phyloP scores from a whole-genome alignment of 2,329 filamentous ascomycete species.

The Ophiostoma fasciatum region DNA sequence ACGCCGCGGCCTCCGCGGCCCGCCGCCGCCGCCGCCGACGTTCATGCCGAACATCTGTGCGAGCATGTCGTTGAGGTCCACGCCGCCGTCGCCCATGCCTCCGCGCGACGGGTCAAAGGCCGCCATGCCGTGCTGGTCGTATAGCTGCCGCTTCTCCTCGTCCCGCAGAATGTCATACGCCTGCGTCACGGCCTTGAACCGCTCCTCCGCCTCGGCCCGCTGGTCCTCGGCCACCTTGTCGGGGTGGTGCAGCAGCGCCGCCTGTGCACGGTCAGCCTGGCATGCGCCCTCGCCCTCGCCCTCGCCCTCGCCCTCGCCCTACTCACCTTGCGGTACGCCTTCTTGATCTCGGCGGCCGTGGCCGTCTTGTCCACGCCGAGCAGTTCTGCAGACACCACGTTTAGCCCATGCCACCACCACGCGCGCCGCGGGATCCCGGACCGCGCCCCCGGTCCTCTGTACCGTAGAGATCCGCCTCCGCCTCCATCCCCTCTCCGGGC shows the following conservation, averaged over 20 bases:
- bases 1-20: constrained; percentile 47
- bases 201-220: constrained; percentile 71
- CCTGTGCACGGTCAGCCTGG: constrained; percentile 32
- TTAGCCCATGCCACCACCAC: no score
- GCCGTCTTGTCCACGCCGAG: constrained; percentile 61
- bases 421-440: no score
- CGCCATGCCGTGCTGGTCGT: constrained; percentile 90
- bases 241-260: constrained; percentile 76
- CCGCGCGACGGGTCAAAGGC: constrained; percentile 73
- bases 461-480: constrained; percentile 45
- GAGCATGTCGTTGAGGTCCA: constrained; percentile 84
- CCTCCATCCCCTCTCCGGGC: constrained; percentile 17
- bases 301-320: not conserved
- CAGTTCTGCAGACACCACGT: no score
- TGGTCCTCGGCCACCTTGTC: constrained; percentile 87
- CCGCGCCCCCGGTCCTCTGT: constrained; percentile 8
- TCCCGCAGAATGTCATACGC: constrained; percentile 97
- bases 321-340: constrained; percentile 83
- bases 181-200: constrained; percentile 84
- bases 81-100: constrained; percentile 48
- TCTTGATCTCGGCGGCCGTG: constrained; percentile 72
- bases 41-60: constrained; percentile 82
- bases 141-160: constrained; percentile 81
- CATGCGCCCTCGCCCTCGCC: not conserved
- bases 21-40: constrained; percentile 34